Base-by-base conservation (phyloP, 768 basidiomycete genomes). In the Podaxis rugospora region DNA sequence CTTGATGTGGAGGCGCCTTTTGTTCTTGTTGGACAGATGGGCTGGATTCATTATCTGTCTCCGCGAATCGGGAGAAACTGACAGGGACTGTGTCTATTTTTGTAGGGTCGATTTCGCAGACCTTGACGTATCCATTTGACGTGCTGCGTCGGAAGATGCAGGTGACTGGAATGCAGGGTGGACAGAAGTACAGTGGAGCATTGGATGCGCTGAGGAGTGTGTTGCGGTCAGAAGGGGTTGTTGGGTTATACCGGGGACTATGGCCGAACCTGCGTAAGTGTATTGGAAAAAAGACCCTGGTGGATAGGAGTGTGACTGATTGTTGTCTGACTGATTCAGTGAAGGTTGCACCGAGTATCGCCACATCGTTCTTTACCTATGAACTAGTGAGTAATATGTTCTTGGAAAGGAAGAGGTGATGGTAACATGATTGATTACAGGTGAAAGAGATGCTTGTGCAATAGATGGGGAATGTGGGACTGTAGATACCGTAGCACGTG, bases 101-200 rank as follows among this genome's bases (percentile, higher is more conserved):
- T 28, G 40, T 74, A 84, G 93, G 93, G n/a, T 86, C 89, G 25
- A 89, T 96, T 65, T 95, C 94, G 11, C 93, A 98, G 72, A 93
- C 94, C 53, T 74, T 98, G 66, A 98, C 95, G 4, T 98, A 96
- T 71, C 96, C 96, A 7, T 92, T 97, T 68, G 96, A 99, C 71
- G 92, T 98, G 4, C 74, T 98, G 61, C 82, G 96, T 51, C 83
- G 96, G 63, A 96, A 98, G 80, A 94, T 98, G 89, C 96, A 98
- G 72, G 92, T 96, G 62, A 82, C 86, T 4, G 93, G 93, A 11
- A 88, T 95, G 86, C 74, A 82, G 66, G 78, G 75, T 11, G 82
- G 81, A 16, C 76, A 85, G 66, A 86, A 86, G 72, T 95, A 94
- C 73, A 85, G 75, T 46, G 91, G 92, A 7, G 95, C 93, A 5